phyloP scores from a whole-genome alignment of 208 protist genomes.

The Novymonas esmeraldas region DNA sequence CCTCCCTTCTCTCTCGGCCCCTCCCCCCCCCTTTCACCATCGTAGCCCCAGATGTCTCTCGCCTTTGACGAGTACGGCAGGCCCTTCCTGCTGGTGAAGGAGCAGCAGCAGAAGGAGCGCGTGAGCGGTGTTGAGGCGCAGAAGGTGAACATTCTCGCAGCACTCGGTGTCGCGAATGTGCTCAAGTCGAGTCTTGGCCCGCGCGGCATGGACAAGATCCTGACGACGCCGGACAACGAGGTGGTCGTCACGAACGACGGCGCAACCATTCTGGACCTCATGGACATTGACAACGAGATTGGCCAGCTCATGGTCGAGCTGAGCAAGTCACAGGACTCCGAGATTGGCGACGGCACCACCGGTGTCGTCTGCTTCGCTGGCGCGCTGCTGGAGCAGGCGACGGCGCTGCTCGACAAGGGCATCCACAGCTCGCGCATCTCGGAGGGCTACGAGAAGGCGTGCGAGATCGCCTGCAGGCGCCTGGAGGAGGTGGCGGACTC shows the following conservation, averaged over 20 bases:
- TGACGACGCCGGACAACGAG: constrained; percentile 98
- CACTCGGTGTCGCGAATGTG: constrained; percentile 96
- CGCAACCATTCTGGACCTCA: constrained; percentile 98
- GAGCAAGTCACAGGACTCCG: constrained; percentile 99
- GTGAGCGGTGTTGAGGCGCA: constrained; percentile 97
- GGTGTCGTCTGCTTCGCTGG: constrained; percentile 99
- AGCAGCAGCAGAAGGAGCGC: constrained; percentile 96
- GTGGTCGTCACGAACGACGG: constrained; percentile 99
- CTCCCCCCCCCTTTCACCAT: not conserved
- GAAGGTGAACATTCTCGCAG: constrained; percentile 99
- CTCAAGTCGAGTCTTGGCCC: constrained; percentile 98
- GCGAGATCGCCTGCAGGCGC: constrained; percentile 93
- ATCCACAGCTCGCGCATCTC: constrained; percentile 99
- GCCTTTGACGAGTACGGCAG: constrained; percentile 99
- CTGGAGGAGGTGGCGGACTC: constrained; percentile 93
- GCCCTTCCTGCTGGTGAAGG: constrained; percentile 99
- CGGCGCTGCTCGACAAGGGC: constrained; percentile 96
- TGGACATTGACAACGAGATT: constrained; percentile 99
- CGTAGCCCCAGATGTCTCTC: constrained; percentile 66
- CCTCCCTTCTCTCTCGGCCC: not conserved
- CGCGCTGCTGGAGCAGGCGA: constrained; percentile 98
- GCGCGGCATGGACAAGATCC: constrained; percentile 97
- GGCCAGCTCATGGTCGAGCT: constrained; percentile 99
- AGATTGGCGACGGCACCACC: constrained; percentile 99
- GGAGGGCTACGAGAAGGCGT: constrained; percentile 98